phyloP scores from a whole-genome alignment of 306 rosid genomes.

The Glycine latifolia region DNA sequence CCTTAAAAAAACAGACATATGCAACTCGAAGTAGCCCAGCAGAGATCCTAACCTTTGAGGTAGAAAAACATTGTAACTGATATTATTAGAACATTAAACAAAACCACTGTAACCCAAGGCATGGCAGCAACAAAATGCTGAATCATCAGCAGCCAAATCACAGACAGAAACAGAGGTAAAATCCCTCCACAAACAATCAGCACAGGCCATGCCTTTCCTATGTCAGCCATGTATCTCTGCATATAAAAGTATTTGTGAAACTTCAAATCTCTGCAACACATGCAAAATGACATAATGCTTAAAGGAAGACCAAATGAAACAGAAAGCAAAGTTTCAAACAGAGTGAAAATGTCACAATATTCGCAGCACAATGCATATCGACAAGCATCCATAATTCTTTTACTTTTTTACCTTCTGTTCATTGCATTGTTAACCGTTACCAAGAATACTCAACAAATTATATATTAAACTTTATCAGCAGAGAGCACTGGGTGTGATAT shows the following conservation, averaged over 20 bases:
- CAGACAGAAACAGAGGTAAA: constrained; percentile 86
- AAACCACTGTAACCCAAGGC: constrained; percentile 94
- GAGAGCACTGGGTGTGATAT: neutral
- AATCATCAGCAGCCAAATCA: constrained; percentile 92
- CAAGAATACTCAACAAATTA: constrained; percentile 12
- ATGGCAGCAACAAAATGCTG: constrained; percentile 90
- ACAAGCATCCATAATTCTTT: neutral
- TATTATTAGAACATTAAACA: constrained; percentile 77
- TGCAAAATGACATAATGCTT: constrained; percentile 12
- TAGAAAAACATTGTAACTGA: constrained; percentile 88
- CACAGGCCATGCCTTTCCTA: constrained; percentile 95
- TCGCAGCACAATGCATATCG: constrained; percentile 14
- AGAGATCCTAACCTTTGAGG: constrained; percentile 75
- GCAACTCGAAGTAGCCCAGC: no score
- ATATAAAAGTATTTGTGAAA: constrained; percentile 36
- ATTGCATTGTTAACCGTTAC: constrained; percentile 12
- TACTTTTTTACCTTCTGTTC: neutral
- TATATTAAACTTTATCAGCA: constrained; percentile 16
- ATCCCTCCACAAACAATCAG: constrained; percentile 95
- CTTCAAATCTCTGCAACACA: constrained; percentile 14
- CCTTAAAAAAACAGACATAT: no score
- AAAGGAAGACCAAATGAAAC: constrained; percentile 23
- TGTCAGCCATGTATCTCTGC: constrained; percentile 98
- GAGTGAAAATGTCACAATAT: constrained; percentile 28
- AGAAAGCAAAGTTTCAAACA: constrained; percentile 9